phyloP scores from a whole-genome alignment of 139 green algal genomes.

The Tetraselmis striata region DNA sequence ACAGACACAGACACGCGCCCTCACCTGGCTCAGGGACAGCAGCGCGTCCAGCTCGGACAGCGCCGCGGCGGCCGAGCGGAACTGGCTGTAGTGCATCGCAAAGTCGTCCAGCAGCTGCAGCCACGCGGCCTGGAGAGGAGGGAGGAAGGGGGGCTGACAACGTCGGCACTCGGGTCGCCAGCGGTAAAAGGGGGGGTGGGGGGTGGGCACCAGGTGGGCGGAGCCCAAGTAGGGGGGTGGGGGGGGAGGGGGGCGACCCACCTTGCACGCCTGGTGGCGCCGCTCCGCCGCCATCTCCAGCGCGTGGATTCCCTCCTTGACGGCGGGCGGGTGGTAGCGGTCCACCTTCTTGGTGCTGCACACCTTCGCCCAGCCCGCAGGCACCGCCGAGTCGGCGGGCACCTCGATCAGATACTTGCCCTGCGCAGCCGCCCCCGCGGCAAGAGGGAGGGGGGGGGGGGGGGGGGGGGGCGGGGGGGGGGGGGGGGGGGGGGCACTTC shows the following conservation, averaged over 20 bases:
- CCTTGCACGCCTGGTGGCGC: slow-evolving; percentile 10
- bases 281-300: slow-evolving; percentile 53
- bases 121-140: slow-evolving; percentile 40
- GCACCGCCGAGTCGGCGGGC: slow-evolving; percentile 24
- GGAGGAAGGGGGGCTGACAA: neutral
- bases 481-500: too few species aligned
- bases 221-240: too few species aligned
- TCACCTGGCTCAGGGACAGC: slow-evolving; percentile 43
- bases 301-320: slow-evolving; percentile 29
- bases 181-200: too few species aligned
- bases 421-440: slow-evolving; percentile 18
- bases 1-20: too few species aligned
- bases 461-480: too few species aligned
- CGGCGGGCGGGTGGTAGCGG: slow-evolving; percentile 59
- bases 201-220: too few species aligned
- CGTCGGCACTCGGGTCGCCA: too few species aligned
- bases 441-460: too few species aligned
- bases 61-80: slow-evolving; percentile 47
- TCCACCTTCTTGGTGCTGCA: slow-evolving; percentile 71
- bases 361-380: slow-evolving; percentile 46
- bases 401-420: slow-evolving; percentile 73
- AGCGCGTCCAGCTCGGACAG: slow-evolving; percentile 74
- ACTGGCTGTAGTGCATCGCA: slow-evolving; percentile 34
- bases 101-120: slow-evolving; percentile 40
- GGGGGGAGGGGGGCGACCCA: too few species aligned